Evolutionary conservation across 495 filamentous ascomycete species (phyloP).

Genomic region (Delitschia confertaspora): DNA sequence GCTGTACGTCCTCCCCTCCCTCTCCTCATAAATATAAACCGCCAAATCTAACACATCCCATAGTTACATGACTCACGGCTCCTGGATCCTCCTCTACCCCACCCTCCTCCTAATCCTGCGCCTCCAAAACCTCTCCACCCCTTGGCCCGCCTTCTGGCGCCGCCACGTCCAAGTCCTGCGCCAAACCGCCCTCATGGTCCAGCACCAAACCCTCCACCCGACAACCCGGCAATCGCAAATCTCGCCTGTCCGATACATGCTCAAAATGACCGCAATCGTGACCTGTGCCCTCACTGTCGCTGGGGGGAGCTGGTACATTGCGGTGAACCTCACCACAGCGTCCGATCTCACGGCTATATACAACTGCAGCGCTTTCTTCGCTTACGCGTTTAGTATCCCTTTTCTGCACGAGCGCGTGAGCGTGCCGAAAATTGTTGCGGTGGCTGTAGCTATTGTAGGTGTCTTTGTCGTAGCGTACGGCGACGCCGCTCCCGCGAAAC

Average conservation of each 20-base stretch:
- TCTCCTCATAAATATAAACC: not conserved
- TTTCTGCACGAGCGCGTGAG: conserved; percentile 75
- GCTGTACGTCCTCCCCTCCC: conserved; percentile 53
- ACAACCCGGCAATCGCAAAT: conserved; percentile 39
- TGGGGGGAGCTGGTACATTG: conserved; percentile 90
- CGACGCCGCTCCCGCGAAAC: conserved; percentile 45
- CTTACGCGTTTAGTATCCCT: conserved; percentile 89
- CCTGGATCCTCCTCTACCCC: conserved; percentile 84
- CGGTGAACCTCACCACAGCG: conserved; percentile 84
- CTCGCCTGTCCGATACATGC: conserved; percentile 63
- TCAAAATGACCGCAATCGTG: conserved; percentile 67
- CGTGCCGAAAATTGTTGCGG: conserved; percentile 71
- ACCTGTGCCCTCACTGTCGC: conserved; percentile 84
- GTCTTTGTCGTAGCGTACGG: conserved; percentile 92
- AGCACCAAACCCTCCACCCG: conserved; percentile 54
- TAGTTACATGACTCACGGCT: conserved; percentile 86
- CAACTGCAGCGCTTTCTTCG: conserved; percentile 98
- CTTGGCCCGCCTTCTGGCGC: conserved; percentile 83
- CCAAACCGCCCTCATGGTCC: conserved; percentile 80
- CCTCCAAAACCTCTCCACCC: conserved; percentile 56
- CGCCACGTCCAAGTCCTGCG: conserved; percentile 64
- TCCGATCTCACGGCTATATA: conserved; percentile 95
- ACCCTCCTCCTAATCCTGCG: conserved; percentile 71
- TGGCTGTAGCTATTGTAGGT: conserved; percentile 74
- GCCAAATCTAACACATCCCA: too few species aligned